Evolutionary conservation across 2,329 filamentous ascomycete genomes (phyloP), one percentile per base, ranked within the genome.

Genomic region (Metarhizium robertsii): DNA sequence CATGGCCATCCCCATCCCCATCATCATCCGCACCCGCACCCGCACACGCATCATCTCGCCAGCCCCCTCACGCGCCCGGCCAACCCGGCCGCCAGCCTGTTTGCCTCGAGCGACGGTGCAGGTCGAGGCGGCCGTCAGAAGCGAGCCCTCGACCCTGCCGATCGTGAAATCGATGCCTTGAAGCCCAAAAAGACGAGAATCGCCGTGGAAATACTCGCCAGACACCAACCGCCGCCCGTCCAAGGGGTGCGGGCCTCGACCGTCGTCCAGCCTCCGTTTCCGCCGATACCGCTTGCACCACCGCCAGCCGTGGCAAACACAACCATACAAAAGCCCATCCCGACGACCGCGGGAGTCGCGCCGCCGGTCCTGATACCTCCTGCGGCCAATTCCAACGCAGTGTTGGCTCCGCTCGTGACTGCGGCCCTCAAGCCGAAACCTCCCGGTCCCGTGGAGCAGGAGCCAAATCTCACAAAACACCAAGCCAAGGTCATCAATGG

Each of bases 401-500:
- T 16, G 38, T 42, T 30, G 8, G 18, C 46, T 38, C 38, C n/a
- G 8, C 20, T 30, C 46, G 32, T 46, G 42, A 32, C 59, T 58
- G 57, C 59, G 61, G 46, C 57, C 16, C 61, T 55, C 62, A 54
- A 48, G 46, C 54, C 53, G 49, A 53, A 43, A 32, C 53, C 54
- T 18, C 32, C 32, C n/a, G 45, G 59, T 25, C 53, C 59, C n/a
- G 45, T 60, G 30, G 64, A 67, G 47, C 58, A 62, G 53, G 65
- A 69, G 53, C 58, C 61, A 51, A 64, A 61, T 59, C 59, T 73
- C 53, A 78, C 75, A 61, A 80, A 76, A 67, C 75, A 81, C 59
- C 77, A 79, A 63, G 74, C 78, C 61, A 85, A 84, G 67, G 78
- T 80, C 53, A 76, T 74, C 62, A 83, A 84, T 74, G 81, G 81